Evolutionary conservation across 2,329 filamentous ascomycete species (phyloP), one percentile per base, ranked within the genome.

Genomic region (Monilinia vaccinii-corymbosi): DNA sequence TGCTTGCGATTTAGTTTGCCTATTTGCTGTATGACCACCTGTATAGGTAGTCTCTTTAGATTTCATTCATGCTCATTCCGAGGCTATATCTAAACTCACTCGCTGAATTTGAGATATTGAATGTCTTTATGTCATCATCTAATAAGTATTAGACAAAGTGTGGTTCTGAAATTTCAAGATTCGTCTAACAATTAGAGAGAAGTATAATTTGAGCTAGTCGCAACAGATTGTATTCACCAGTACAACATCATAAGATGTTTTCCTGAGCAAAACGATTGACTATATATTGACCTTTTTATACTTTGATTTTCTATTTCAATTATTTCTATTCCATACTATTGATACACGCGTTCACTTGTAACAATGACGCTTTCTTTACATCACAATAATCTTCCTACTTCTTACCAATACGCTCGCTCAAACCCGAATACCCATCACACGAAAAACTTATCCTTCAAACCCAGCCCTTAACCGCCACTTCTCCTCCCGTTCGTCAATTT

Each of bases 401-500:
- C 14, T 57, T 23, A 13, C 23, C 4, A 4, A 31, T 25, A 18
- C 55, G 2, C 23, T 57, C 13, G 31, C 34, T 21, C 34, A 57
- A 47, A 16, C 50, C 21, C 55, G 34, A 11, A 49, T 57, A 16
- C 45, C 55, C 6, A 38, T 59, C 13, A 53, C 49, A 14, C 25
- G 49, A 18, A 55, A 45, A 36, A 1, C 18, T n/a, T 8, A 25
- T 31, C 7, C 28, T 38, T 3, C n/a, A 21, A 11, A 53, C 5
- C 18, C 25, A 13, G n/a, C 47, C 18, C 10, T 51, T n/a, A 32
- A 36, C 4, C 13, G 23, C 10, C 38, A 34, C n/a, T 42, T 65
- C 38, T 45, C 50, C 8, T n/a, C 46, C n/a, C 65, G 66, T 9
- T 60, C 61, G 2, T 61, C 60, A 4, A 61, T 67, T 25, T 55